Percentiles rank a stretch among this genome's conserved stretches.
Evolutionary conservation across 257 asterid genomes (phyloP).

Genomic region (Solanum pennellii): DNA sequence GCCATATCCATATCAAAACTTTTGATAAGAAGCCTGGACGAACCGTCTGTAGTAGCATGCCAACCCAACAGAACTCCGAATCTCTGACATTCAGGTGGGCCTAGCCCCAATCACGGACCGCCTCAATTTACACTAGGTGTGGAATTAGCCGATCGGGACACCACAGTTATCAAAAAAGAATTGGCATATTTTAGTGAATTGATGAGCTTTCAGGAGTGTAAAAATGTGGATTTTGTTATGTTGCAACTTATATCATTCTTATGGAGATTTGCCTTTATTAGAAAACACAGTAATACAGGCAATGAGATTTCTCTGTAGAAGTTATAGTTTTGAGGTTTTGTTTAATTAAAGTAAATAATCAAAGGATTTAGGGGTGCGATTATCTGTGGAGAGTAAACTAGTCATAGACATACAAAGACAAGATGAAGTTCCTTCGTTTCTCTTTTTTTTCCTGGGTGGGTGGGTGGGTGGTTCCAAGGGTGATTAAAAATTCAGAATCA

Average conservation of each 20-base stretch:
- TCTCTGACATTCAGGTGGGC: background rate
- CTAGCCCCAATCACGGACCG: background rate
- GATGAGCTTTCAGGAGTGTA: background rate
- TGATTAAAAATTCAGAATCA: background rate
- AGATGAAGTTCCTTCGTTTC: background rate
- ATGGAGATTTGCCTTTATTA: background rate
- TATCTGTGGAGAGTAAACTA: background rate
- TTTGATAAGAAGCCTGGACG: background rate
- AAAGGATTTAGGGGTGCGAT: background rate
- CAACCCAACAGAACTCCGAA: background rate
- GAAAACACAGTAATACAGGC: background rate
- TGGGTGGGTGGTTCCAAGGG: background rate
- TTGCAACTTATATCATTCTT: background rate
- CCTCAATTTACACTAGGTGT: background rate
- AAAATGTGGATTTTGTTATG: background rate
- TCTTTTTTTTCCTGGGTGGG: background rate
- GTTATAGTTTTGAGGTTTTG: background rate
- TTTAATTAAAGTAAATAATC: background rate
- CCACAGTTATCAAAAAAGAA: background rate
- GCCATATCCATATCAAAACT: background rate
- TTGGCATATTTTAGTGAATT: background rate
- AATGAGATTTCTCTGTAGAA: background rate
- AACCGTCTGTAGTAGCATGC: background rate
- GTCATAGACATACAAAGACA: background rate
- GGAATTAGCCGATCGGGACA: background rate